Percentiles rank a stretch among this genome's conserved stretches.
phyloP scores from a whole-genome alignment of 2,329 filamentous ascomycete genomes.

The Neopestalotiopsis sp. region DNA sequence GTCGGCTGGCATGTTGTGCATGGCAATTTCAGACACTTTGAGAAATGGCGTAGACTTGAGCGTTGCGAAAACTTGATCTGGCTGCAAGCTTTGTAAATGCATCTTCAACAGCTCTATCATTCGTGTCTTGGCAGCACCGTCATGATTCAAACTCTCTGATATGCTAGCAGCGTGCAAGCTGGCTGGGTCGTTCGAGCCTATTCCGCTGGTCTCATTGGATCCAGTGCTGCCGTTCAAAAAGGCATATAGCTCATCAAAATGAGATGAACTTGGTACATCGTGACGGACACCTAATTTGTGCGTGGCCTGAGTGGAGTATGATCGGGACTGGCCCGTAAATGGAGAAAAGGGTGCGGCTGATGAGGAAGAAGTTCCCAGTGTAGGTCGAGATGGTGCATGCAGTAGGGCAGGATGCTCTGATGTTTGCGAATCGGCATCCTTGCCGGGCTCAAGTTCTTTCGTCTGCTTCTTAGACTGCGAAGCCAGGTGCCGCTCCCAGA shows the following conservation, averaged over 20 bases:
- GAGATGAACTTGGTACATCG: not conserved
- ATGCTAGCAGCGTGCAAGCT: conserved; percentile 14
- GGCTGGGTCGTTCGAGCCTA: not conserved
- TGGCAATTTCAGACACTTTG: conserved; percentile 33
- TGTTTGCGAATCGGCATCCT: conserved; percentile 20
- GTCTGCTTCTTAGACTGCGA: conserved; percentile 24
- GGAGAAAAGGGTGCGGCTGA: conserved; percentile 14
- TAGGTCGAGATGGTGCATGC: conserved; percentile 20
- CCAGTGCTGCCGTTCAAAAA: not conserved
- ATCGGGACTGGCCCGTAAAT: conserved; percentile 11
- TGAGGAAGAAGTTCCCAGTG: conserved; percentile 1
- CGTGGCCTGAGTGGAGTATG: conserved; percentile 9
- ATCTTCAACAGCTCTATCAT: conserved; percentile 31
- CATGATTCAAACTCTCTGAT: conserved; percentile 26
- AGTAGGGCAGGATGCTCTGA: conserved; percentile 25
- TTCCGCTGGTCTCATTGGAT: not conserved
- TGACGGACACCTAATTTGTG: not conserved
- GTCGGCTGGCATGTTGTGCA: conserved; percentile 33
- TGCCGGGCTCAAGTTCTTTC: conserved; percentile 20
- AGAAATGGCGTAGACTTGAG: conserved; percentile 25
- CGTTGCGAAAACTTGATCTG: not conserved
- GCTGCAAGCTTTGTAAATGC: conserved; percentile 26
- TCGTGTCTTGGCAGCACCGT: conserved; percentile 31
- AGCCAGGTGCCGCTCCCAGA: conserved; percentile 51
- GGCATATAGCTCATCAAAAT: not conserved